A percentile compares a stretch with the other conserved stretches of the same genome.
Conservation (phyloP, 805 yeast genomes). For the Kuraishia floccosa region DNA sequence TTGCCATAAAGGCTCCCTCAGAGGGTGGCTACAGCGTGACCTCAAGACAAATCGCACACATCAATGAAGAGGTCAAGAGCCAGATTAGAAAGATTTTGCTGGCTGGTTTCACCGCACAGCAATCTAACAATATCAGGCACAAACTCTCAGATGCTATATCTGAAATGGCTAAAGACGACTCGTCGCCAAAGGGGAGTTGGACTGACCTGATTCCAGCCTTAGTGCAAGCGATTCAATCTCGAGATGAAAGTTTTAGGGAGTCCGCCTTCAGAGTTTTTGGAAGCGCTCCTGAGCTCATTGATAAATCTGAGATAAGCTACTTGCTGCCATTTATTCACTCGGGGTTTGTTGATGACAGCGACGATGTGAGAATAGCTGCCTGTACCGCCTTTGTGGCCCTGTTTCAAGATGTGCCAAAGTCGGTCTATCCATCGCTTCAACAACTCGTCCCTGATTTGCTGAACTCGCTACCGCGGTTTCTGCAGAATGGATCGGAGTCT, state of each 20-base stretch:
- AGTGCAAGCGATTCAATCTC: slow-evolving; percentile 44
- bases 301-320: slow-evolving; percentile 29
- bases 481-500: slow-evolving; percentile 66
- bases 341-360: slow-evolving; percentile 74
- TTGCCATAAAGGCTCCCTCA: slow-evolving; percentile 72
- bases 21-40: slow-evolving; percentile 47
- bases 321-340: slow-evolving; percentile 60
- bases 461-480: slow-evolving; percentile 77
- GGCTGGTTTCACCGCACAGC: slow-evolving; percentile 61
- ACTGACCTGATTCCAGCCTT: slow-evolving; percentile 67
- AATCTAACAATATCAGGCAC: slow-evolving; percentile 73
- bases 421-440: slow-evolving; percentile 66
- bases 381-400: slow-evolving; percentile 88
- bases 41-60: slow-evolving; percentile 67
- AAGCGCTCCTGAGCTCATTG: slow-evolving; percentile 70
- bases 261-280: slow-evolving; percentile 85
- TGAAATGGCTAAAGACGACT: slow-evolving; percentile 71
- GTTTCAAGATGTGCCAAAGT: slow-evolving; percentile 72
- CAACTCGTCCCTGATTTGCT: slow-evolving; percentile 75
- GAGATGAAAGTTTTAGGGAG: slow-evolving; percentile 66
- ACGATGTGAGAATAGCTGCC: slow-evolving; percentile 82
- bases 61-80: slow-evolving; percentile 42
- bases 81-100: slow-evolving; percentile 59
- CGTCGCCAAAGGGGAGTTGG: slow-evolving; percentile 50
- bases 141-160: slow-evolving; percentile 91